These are phyloP conservation scores for Debaryomyces nepalensis DNA, from an alignment of 1,139 yeast species.

Conservation along the genomic window DNA sequence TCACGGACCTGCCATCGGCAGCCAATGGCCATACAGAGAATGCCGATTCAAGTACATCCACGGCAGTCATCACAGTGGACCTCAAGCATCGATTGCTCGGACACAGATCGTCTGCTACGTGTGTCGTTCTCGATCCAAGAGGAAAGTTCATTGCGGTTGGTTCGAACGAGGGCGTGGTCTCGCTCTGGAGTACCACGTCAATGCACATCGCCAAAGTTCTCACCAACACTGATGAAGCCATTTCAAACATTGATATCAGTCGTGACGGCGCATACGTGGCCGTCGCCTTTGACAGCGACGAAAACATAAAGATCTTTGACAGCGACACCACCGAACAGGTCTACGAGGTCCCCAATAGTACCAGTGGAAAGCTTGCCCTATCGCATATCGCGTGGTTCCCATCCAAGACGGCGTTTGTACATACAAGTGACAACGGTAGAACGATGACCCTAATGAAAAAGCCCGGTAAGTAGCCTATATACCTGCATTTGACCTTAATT, in stretches of 20 bases:
- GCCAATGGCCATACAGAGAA: conserved; percentile 14
- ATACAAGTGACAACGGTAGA: conserved; percentile 41
- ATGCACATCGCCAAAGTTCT: conserved; percentile 52
- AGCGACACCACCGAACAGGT: conserved; percentile 33
- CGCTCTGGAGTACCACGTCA: conserved; percentile 58
- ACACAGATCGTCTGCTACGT: conserved; percentile 59
- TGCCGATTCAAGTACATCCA: conserved; percentile 21
- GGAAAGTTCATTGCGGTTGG: conserved; percentile 64
- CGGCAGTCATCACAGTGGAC: conserved; percentile 15
- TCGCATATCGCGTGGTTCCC: conserved; percentile 50
- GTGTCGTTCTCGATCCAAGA: conserved; percentile 59
- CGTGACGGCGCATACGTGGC: conserved; percentile 52
- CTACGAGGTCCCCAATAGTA: conserved; percentile 42
- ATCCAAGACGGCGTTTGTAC: conserved; percentile 38
- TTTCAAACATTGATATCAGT: conserved; percentile 47
- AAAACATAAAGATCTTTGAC: conserved; percentile 46
- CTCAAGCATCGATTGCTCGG: conserved; percentile 42
- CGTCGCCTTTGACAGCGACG: conserved; percentile 49
- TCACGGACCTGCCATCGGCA: conserved; percentile 9
- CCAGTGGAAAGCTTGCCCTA: conserved; percentile 38
- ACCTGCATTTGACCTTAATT: background rate
- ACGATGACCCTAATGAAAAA: conserved; percentile 30
- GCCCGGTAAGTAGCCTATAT: conserved; percentile 16
- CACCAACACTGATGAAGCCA: conserved; percentile 54
- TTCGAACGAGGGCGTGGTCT: conserved; percentile 72